A percentile compares a stretch with the other conserved stretches of the same genome.
phyloP scores from a whole-genome alignment of 106 monocot genomes.

The Dendrobium nobile region DNA sequence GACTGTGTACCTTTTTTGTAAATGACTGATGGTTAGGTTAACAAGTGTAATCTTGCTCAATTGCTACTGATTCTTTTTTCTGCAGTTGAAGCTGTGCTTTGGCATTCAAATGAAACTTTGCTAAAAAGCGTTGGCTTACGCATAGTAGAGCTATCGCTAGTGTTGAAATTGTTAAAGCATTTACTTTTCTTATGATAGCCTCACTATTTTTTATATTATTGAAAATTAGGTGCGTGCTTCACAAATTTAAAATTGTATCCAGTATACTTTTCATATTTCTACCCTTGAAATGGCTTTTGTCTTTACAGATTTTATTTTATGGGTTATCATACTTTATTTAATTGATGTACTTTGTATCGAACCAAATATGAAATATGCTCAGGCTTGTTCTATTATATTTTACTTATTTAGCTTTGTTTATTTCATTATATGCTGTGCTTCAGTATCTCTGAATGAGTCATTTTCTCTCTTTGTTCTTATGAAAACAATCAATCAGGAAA shows the following conservation, averaged over 20 bases:
- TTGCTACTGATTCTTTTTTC: background rate
- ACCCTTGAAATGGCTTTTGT: background rate
- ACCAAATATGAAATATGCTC: background rate
- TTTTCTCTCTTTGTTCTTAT: background rate
- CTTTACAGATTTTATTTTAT: background rate
- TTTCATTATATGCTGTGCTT: background rate
- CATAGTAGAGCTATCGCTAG: background rate
- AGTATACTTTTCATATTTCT: background rate
- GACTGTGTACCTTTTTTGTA: background rate
- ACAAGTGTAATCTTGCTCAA: background rate
- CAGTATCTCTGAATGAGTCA: background rate
- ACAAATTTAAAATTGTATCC: background rate
- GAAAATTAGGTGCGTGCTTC: background rate
- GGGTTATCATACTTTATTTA: too few relatives aligned
- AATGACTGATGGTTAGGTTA: background rate
- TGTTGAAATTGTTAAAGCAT: background rate
- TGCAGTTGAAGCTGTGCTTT: background rate
- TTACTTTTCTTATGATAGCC: background rate
- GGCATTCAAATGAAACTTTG: background rate
- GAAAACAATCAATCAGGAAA: slow-evolving; percentile 8
- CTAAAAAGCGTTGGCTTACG: background rate
- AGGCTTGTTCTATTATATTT: background rate
- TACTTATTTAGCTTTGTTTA: background rate
- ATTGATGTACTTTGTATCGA: background rate
- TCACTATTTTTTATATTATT: background rate